phyloP scores from a whole-genome alignment of 345 rosid genomes.

The Zanthoxylum bungeanum region DNA sequence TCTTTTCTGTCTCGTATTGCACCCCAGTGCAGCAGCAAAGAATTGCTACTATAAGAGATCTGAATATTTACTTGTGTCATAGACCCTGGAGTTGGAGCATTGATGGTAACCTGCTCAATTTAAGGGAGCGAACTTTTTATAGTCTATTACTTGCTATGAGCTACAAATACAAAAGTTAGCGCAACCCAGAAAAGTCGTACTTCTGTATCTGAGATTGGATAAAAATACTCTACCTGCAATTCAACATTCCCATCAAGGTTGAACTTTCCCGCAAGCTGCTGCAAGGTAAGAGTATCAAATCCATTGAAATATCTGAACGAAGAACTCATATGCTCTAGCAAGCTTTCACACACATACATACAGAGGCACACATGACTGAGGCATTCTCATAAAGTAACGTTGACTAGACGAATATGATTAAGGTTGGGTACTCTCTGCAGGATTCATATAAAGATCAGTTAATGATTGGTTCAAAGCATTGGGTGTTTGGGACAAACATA shows the following conservation, averaged over 20 bases:
- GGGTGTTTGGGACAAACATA: too few species aligned
- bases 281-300: constrained; percentile 33
- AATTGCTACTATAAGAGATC: constrained; percentile 50
- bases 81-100: constrained; percentile 38
- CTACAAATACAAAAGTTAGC: background rate
- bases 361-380: background rate
- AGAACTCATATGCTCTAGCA: background rate
- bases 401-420: background rate
- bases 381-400: background rate
- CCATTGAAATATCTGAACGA: constrained; percentile 7
- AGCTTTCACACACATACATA: background rate
- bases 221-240: constrained; percentile 55
- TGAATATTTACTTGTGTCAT: constrained; percentile 52
- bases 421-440: background rate
- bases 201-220: background rate
- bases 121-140: constrained; percentile 16
- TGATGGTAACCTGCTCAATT: constrained; percentile 61
- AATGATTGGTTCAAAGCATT: background rate
- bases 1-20: constrained; percentile 58
- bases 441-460: background rate
- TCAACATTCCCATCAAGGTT: constrained; percentile 73
- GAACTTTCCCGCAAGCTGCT: constrained; percentile 70
- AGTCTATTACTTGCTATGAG: constrained; percentile 10
- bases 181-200: constrained; percentile 2
- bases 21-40: constrained; percentile 94